Evolutionary conservation across 345 rosid genomes (phyloP), one percentile per base, ranked within the genome.

Genomic region (Salix brachista): DNA sequence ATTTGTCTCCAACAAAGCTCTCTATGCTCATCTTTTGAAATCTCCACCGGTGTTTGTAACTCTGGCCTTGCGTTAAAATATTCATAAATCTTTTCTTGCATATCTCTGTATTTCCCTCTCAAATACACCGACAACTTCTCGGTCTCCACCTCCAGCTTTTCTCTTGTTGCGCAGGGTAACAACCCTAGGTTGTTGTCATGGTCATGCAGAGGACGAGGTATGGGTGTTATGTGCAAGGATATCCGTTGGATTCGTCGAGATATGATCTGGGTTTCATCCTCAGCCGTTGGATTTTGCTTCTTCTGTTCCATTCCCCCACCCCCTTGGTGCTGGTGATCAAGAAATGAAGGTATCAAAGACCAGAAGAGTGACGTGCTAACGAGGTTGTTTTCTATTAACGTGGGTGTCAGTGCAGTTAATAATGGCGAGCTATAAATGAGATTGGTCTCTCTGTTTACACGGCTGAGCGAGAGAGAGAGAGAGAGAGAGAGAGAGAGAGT

Each of bases 1-100:
- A 96, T 85, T 84, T 96, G 99, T 77, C 87, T 87, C 97, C 93
- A 89, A 46, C 99, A 96, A 50, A 96, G 86, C 81, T 96, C 94
- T 30, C 98, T 87, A 32, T 96, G 89, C 6, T 91, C 97, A 42
- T 91, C 90, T 73, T 68, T 92, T 0, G 89, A 84, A 76, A 96
- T 94, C 92, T 94, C 99, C 65, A 92, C 75, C 32, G 99, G 99
- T 19, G 97, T 96, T 76, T 88, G 94, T 80, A 96, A 81, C 72
- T 96, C 96, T 5, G 97, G 98, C 72, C 93, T 84, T 1, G 92
- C 83, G 58, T 87, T 85, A 78, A 81, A 94, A 77, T 84, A 96
- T 26, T 87, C 84, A 69, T 70, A 88, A 37, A 96, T 86, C 77
- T 73, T 84, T 73, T 94, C 98, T 72, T 96, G 99, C 42, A 91